A percentile compares a stretch with the other conserved stretches of the same genome.
These are phyloP conservation scores for Pinus tabuliformis DNA, from an alignment of 75 land plant species.

Conservation along the genomic window DNA sequence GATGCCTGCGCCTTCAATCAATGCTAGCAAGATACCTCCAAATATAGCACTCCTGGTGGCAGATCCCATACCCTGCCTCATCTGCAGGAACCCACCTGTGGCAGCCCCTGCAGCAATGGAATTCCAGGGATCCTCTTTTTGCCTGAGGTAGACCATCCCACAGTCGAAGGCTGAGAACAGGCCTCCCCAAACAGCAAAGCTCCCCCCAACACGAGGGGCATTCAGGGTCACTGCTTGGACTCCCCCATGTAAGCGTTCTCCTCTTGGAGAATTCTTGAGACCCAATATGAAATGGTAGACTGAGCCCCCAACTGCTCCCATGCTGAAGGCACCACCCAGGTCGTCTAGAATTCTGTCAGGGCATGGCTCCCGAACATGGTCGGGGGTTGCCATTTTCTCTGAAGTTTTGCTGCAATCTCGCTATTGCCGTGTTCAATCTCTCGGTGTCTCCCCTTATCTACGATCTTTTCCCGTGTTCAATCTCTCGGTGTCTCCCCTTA, in stretches of 20 bases:
- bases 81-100: constrained; percentile 82
- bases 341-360: constrained; percentile 85
- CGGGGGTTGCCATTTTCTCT: constrained; percentile 26
- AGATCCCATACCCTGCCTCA: constrained; percentile 68
- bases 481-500: no score
- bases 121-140: constrained; percentile 99
- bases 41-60: constrained; percentile 63
- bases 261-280: constrained; percentile 71
- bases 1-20: constrained; percentile 92
- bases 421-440: no score
- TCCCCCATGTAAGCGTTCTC: constrained; percentile 79
- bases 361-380: constrained; percentile 61
- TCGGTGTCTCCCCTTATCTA: no score
- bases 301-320: constrained; percentile 95
- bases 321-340: constrained; percentile 88
- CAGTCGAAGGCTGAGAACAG: constrained; percentile 90
- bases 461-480: no score
- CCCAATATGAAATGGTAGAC: constrained; percentile 85
- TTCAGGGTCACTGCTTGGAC: constrained; percentile 76
- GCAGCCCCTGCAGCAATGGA: constrained; percentile 92
- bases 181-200: constrained; percentile 98
- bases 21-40: constrained; percentile 78
- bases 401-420: no score
- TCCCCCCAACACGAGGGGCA: constrained; percentile 85
- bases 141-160: constrained; percentile 84